phyloP scores from a whole-genome alignment of 2,329 filamentous ascomycete species.

The Aspergillus costaricaensis region DNA sequence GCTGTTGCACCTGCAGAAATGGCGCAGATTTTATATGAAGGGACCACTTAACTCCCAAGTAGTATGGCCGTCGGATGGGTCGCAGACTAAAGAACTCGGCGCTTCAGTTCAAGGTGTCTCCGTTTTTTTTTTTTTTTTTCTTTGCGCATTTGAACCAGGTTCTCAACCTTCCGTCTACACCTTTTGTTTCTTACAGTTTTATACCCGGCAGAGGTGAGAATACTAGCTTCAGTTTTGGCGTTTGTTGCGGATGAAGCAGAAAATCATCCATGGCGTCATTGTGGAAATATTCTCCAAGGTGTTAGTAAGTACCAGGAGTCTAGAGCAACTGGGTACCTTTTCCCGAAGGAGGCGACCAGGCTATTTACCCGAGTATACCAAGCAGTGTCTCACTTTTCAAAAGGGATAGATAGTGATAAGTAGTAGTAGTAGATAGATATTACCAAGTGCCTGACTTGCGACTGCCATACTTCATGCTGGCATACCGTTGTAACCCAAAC shows the following conservation, averaged over 20 bases:
- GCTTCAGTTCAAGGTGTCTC: neutral
- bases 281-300: slow-evolving; percentile 10
- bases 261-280: neutral
- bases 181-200: neutral
- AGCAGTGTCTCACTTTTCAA: neutral
- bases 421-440: neutral
- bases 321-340: neutral
- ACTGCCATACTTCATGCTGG: neutral
- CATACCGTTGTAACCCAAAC: neutral
- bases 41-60: slow-evolving; percentile 4
- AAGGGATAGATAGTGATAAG: too few relatives aligned
- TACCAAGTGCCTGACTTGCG: neutral
- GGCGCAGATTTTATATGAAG: slow-evolving; percentile 21
- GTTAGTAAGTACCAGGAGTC: neutral
- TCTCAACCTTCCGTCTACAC: neutral
- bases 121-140: neutral
- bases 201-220: neutral
- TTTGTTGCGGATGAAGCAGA: neutral
- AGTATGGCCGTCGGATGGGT: neutral
- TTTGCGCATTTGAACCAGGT: neutral
- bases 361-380: neutral
- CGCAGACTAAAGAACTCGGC: neutral
- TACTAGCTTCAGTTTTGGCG: neutral
- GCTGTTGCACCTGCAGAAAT: slow-evolving; percentile 27
- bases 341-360: neutral